These are phyloP conservation scores for Ophiocordyceps camponoti-floridani DNA, from an alignment of 2,329 filamentous ascomycete genomes.

Conservation along the genomic window DNA sequence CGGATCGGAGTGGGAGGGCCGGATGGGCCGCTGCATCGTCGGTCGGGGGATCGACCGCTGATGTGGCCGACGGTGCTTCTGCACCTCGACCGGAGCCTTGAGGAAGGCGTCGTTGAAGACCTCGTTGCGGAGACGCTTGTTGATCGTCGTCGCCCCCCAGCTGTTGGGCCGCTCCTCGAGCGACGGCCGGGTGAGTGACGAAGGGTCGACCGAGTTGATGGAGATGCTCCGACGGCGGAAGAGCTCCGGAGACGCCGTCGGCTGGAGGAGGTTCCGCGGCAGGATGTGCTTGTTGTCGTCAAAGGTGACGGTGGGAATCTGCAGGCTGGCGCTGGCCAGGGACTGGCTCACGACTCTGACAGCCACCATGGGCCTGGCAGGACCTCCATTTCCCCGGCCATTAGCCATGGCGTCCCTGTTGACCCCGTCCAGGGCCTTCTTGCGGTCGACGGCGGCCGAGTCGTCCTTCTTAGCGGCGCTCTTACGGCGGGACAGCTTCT, in stretches of 20 bases:
- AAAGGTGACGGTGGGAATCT: conserved; percentile 79
- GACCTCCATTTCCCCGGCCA: conserved; percentile 4
- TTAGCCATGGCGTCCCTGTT: conserved; percentile 1
- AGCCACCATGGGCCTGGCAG: conserved; percentile 4
- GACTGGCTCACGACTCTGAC: conserved; percentile 51
- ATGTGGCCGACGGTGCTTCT: conserved; percentile 55
- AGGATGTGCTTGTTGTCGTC: conserved; percentile 91
- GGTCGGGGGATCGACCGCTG: conserved; percentile 43
- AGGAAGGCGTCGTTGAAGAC: conserved; percentile 86
- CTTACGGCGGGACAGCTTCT: conserved; percentile 57
- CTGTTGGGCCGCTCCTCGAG: conserved; percentile 42
- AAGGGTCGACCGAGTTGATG: conserved; percentile 1
- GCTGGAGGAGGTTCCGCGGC: conserved; percentile 62
- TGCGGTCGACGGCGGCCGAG: conserved; percentile 15
- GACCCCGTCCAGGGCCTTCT: conserved; percentile 14
- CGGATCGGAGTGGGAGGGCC: conserved; percentile 26
- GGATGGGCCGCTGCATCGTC: conserved; percentile 14
- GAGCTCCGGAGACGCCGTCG: conserved; percentile 23
- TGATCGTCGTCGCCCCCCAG: conserved; percentile 88
- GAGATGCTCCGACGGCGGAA: conserved; percentile 16
- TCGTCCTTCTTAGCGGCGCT: conserved; percentile 35
- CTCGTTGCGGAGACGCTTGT: conserved; percentile 72
- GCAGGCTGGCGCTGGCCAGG: conserved; percentile 42
- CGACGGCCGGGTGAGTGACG: conserved; percentile 12
- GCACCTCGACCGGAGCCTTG: conserved; percentile 65